Evolutionary conservation across 2,329 filamentous ascomycete species (phyloP), one percentile per base, ranked within the genome.

Genomic region (Fusarium drepaniforme): DNA sequence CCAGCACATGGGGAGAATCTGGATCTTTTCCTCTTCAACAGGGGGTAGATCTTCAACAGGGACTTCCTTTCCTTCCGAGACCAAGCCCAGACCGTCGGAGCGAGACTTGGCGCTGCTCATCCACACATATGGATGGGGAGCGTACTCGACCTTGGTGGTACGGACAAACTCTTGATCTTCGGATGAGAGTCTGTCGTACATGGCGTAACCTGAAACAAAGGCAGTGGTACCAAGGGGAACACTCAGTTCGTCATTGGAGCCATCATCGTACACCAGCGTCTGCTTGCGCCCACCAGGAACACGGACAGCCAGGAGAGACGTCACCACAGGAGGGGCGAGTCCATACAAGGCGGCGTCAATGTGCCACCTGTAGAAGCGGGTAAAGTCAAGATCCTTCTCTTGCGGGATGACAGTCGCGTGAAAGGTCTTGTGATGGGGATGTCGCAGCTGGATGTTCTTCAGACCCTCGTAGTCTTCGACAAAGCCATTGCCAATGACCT

Each of bases 71-170:
- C 86, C 88, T 68, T 94, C 90, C 0, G 91, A 92, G 30, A 93
- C 84, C 67, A 96, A 83, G n/a, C 93, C 94, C 0, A 96, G 88
- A 0, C 93, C 94, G 61, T 91, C 90, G 8, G 92, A 85, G 18
- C 89, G 90, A 44, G 92, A 92, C 77, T 89, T 90, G 56, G 93
- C 92, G 28, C 86, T 81, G 68, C 88, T 91, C 92, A 96, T 96
- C 93, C 93, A 96, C 72, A 96, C 90, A 82, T 96, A 96, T 7
- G 93, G 93, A 77, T 96, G 93, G 4, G 93, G 88, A 0, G 93
- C 93, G 79, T 96, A 96, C 82, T 95, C 93, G 56, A 94, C 88
- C 68, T 87, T 90, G 23, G 92, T 92, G 7, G 86, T 89, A 61
- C 91, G 88, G 2, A 88, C 93, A 75, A 95, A 93, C 53, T 88